Conservation (phyloP, 2,329 filamentous ascomycete genomes). For the Xylariaceae sp. region DNA sequence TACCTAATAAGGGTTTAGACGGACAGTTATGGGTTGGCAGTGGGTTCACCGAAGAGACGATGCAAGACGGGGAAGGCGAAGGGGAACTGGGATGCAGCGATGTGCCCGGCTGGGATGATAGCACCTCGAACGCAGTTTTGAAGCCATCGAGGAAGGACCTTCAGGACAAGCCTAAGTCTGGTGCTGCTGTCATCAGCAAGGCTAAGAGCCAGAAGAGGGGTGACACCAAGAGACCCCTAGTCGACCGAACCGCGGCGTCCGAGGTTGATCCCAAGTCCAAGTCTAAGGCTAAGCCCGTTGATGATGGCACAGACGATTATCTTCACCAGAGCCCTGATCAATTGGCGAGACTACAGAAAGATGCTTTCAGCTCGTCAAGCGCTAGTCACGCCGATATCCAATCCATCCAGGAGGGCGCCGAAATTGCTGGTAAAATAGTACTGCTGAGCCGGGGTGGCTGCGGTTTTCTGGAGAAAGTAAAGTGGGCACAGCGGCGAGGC, state of each 20-base stretch:
- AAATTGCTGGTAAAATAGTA: conserved; percentile 92
- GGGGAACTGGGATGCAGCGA: conserved; percentile 95
- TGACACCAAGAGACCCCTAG: conserved; percentile 37
- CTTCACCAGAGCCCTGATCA: conserved; percentile 60
- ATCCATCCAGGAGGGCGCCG: conserved; percentile 85
- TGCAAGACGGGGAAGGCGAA: conserved; percentile 66
- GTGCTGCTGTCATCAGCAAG: conserved; percentile 34
- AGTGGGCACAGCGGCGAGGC: conserved; percentile 92
- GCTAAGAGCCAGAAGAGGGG: conserved; percentile 42
- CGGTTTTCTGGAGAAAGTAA: conserved; percentile 94
- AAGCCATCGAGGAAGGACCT: conserved; percentile 44
- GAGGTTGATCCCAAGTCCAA: conserved; percentile 35
- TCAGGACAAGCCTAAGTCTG: conserved; percentile 35
- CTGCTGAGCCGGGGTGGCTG: conserved; percentile 90
- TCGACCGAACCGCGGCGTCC: conserved; percentile 32
- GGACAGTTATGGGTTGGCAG: conserved; percentile 92
- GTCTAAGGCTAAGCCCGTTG: conserved; percentile 40
- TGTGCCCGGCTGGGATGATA: conserved; percentile 82
- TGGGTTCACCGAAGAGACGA: conserved; percentile 80
- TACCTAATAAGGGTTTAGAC: conserved; percentile 77
- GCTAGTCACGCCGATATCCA: conserved; percentile 84
- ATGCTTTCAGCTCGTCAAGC: conserved; percentile 39
- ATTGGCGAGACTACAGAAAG: conserved; percentile 38
- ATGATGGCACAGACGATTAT: conserved; percentile 86
- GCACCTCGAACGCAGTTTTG: conserved; percentile 49